Percentiles rank a stretch among this genome's conserved stretches.
Conservation (phyloP, 805 yeast species). For the Myxozyma neglecta region DNA sequence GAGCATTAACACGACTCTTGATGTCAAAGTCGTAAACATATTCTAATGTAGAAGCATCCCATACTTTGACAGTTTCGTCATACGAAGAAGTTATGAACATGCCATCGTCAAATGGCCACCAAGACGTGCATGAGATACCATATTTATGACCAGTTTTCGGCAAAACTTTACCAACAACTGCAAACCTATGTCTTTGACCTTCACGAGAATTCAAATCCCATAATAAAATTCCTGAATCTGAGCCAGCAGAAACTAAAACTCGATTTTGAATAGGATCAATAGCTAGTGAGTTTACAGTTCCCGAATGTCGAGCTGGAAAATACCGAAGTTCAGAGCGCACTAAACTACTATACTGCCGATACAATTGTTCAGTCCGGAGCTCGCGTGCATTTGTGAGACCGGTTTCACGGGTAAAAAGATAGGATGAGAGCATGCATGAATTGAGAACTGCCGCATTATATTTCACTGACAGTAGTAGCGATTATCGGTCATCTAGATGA, state of each 20-base stretch:
- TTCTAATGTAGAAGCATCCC: conserved; percentile 73
- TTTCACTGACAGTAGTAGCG: neutral
- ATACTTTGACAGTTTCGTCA: conserved; percentile 71
- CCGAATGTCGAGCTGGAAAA: conserved; percentile 37
- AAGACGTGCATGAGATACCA: conserved; percentile 70
- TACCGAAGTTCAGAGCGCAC: conserved; percentile 26
- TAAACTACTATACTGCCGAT: conserved; percentile 19
- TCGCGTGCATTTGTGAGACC: conserved; percentile 29
- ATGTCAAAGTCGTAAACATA: conserved; percentile 67
- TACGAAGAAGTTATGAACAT: conserved; percentile 80
- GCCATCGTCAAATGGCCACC: conserved; percentile 92
- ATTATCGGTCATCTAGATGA: neutral
- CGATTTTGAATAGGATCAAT: conserved; percentile 49
- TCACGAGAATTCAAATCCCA: conserved; percentile 56
- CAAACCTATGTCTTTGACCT: conserved; percentile 28
- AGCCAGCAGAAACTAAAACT: conserved; percentile 67
- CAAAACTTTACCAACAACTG: conserved; percentile 27
- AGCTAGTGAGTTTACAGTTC: conserved; percentile 61
- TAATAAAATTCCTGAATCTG: conserved; percentile 64
- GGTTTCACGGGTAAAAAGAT: conserved; percentile 28
- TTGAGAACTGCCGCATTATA: neutral
- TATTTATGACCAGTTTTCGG: conserved; percentile 53
- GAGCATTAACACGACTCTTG: conserved; percentile 61
- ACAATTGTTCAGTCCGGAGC: conserved; percentile 25
- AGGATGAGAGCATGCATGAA: conserved; percentile 27